Evolutionary conservation across 805 yeast species (phyloP).

Genomic region (Wickerhamiella dianesei): DNA sequence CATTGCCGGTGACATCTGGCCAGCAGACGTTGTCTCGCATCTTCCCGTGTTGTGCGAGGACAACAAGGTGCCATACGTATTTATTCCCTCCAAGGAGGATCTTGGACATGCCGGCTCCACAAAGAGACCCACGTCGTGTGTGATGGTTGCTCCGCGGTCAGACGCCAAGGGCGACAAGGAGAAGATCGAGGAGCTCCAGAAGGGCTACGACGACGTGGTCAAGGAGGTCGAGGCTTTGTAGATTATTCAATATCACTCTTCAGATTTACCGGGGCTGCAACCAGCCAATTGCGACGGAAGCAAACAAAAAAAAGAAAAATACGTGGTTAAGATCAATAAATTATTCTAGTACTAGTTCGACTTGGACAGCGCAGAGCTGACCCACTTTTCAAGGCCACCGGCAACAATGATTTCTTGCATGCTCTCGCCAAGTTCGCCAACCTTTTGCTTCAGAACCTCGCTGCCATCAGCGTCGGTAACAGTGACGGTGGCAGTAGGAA

Average conservation of each 20-base stretch:
- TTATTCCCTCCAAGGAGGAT: slow-evolving; percentile 95
- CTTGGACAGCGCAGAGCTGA: slow-evolving; percentile 21
- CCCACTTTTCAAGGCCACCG: slow-evolving; percentile 99
- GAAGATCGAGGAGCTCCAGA: slow-evolving; percentile 79
- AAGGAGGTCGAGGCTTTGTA: slow-evolving; percentile 51
- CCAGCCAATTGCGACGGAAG: too few species aligned
- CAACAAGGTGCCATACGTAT: slow-evolving; percentile 74
- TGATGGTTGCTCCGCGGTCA: slow-evolving; percentile 69
- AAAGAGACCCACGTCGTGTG: slow-evolving; percentile 97
- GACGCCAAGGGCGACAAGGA: slow-evolving; percentile 49
- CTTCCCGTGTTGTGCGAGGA: slow-evolving; percentile 97
- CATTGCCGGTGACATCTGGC: slow-evolving; percentile 96
- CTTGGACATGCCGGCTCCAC: slow-evolving; percentile 98
- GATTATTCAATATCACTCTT: background rate
- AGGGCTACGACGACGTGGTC: slow-evolving; percentile 81
- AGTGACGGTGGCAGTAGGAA: slow-evolving; percentile 64
- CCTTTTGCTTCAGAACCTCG: slow-evolving; percentile 65
- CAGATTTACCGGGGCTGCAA: background rate
- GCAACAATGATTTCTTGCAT: slow-evolving; percentile 92
- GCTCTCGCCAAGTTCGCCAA: slow-evolving; percentile 90
- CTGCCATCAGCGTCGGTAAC: slow-evolving; percentile 46
- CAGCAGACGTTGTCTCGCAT: slow-evolving; percentile 93
- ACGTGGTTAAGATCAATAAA: background rate
- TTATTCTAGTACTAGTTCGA: background rate
- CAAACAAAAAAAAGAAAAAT: background rate